Conservation (phyloP, 805 yeast genomes). For the Metschnikowia gruessii region DNA sequence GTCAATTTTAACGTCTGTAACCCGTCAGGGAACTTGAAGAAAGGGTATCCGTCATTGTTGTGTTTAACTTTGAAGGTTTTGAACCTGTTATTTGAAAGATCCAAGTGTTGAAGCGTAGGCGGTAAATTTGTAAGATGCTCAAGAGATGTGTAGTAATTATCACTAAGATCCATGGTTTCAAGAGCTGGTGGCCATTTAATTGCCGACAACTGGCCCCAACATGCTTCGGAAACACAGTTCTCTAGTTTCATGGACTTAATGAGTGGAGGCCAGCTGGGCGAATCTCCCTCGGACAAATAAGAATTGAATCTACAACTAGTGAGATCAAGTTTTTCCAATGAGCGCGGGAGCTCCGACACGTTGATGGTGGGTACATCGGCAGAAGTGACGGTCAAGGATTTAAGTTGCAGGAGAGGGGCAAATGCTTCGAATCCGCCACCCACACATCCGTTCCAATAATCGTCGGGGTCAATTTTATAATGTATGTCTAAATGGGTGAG, state of each 20-base stretch:
- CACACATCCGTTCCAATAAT: constrained; percentile 18
- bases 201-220: constrained; percentile 18
- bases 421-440: constrained; percentile 11
- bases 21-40: constrained; percentile 29
- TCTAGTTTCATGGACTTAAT: constrained; percentile 26
- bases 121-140: constrained; percentile 22
- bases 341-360: constrained; percentile 27
- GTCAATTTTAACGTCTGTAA: constrained; percentile 24
- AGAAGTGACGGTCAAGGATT: constrained; percentile 33
- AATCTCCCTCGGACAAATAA: constrained; percentile 3
- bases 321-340: constrained; percentile 31
- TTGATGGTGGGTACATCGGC: constrained; percentile 24
- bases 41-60: constrained; percentile 16
- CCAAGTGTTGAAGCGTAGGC: constrained; percentile 22
- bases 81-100: constrained; percentile 26
- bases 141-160: constrained; percentile 23
- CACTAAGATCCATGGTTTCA: constrained; percentile 23
- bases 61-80: constrained; percentile 14
- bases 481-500: constrained; percentile 28
- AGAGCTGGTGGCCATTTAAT: constrained; percentile 27
- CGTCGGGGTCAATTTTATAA: too few species aligned
- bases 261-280: constrained; percentile 26
- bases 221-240: constrained; percentile 18
- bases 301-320: constrained; percentile 24
- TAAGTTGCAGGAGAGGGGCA: constrained; percentile 21